Evolutionary conservation across 306 rosid genomes (phyloP), one percentile per base, ranked within the genome.

Genomic region (Datisca glomerata): DNA sequence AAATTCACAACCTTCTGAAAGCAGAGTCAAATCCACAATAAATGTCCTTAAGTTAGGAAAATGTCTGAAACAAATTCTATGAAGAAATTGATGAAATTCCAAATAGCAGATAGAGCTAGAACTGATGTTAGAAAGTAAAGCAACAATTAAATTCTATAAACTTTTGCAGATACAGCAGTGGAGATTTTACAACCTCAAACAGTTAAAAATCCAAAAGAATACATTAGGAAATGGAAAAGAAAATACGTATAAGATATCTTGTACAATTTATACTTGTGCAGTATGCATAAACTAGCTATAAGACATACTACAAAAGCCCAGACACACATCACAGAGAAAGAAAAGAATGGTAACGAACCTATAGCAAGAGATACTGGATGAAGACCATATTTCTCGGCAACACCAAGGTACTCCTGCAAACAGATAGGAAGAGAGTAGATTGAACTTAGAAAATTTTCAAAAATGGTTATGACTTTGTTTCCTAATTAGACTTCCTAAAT

Each of bases 341-440:
- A 48, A 52, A 41, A 32, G 47, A 42, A 44, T 39, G 15, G 41
- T 31, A 42, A 24, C 81, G 34, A 59, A 87, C 96, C 97, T 54
- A 87, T 74, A 45, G 97, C 86, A 41, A 87, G 80, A 42, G 93
- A 72, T 20, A 74, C 81, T 18, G 94, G 97, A 72, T 81, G 87
- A 51, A 87, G 59, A 43, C 74, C 75, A 57, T 67, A 58, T 49
- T 55, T 59, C 61, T 52, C 49, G 18, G 94, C 76, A 59, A 72
- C 56, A 28, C 49, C 49, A 25, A 79, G 48, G 72, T 82, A 82
- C 25, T 76, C 89, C 97, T 87, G 81, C 63, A 59, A 45, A 59
- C 35, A n/a, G n/a, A 33, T 24, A 44, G 33, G 57, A n/a, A 67
- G 25, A 51, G 35, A 9, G n/a, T n/a, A n/a, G n/a, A n/a, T n/a